These are phyloP conservation scores for Cladorrhinum sp. DNA, from an alignment of 2,329 filamentous ascomycete genomes.

Conservation along the genomic window DNA sequence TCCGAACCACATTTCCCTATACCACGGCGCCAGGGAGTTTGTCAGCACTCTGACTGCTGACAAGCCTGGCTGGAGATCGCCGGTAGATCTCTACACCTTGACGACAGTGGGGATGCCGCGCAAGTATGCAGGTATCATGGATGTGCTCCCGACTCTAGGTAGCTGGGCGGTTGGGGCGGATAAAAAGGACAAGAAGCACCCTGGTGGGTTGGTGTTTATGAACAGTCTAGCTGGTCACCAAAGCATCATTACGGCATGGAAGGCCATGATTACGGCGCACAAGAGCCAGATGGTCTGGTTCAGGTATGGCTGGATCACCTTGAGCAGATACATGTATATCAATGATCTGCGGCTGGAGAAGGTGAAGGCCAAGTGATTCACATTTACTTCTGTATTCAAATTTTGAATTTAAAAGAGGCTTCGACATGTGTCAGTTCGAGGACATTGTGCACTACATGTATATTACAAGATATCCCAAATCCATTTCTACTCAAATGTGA, in stretches of 20 bases:
- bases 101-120: constrained; percentile 67
- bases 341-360: constrained; percentile 72
- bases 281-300: constrained; percentile 99
- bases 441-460: background rate
- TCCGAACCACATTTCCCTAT: constrained; percentile 89
- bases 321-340: constrained; percentile 92
- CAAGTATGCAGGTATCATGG: constrained; percentile 79
- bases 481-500: background rate
- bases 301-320: constrained; percentile 86
- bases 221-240: constrained; percentile 61
- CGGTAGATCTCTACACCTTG: constrained; percentile 83
- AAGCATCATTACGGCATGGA: constrained; percentile 60
- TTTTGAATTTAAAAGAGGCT: background rate
- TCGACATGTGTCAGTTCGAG: background rate
- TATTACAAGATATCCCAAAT: background rate
- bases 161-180: constrained; percentile 45
- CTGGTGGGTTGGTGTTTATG: constrained; percentile 47
- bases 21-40: constrained; percentile 75
- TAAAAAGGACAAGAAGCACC: constrained; percentile 43
- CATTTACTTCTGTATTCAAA: background rate
- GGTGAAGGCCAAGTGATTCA: constrained; percentile 23
- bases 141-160: constrained; percentile 68
- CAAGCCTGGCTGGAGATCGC: constrained; percentile 62
- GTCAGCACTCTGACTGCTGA: constrained; percentile 62
- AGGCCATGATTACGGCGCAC: constrained; percentile 87